Evolutionary conservation across 1,284 basidiomycete genomes (phyloP), one percentile per base, ranked within the genome.

Genomic region (Filobasidium uniguttulatum): DNA sequence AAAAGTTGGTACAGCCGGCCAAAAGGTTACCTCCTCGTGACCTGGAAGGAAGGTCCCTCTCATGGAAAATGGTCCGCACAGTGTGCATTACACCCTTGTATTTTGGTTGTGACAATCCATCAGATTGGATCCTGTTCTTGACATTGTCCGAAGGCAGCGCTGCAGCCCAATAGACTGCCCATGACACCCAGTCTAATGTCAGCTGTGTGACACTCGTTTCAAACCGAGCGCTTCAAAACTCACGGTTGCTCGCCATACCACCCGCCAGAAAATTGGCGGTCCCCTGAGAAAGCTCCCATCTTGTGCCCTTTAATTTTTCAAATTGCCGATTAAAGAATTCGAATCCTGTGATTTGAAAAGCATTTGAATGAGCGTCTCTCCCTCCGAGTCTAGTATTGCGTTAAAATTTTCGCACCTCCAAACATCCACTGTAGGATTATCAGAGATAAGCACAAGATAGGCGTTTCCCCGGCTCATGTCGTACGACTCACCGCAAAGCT

Each of bases 121-220:
- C 68, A 47, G 59, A 61, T 66, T 68, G 68, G 49, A 70, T 66
- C 29, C 67, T 49, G 50, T 68, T 68, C 56, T 70, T 70, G 49
- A 70, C 59, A 45, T 67, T 67, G 55, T 70, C 68, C 47, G 50
- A 41, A 22, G 49, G 37, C 30, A 40, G 22, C 12, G 44, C 44
- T 9, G 19, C 28, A 10, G 31, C 28, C 44, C 44, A 46, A 22
- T 33, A 46, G 10, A 30, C 44, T 46, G 30, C 40, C 22, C 4
- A 20, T 17, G 5, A 34, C 17, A 47, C n/a, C 25, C 9, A n/a
- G 5, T 3, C 8, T 28, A 43, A 15, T 40, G 37, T 19, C n/a
- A 9, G 37, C 4, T 7, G 26, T 23, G 14, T 40, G 37, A 8
- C 22, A 36, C 29, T 22, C 5, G 14, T 5, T 14, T 12, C 15